Evolutionary conservation across 2,329 filamentous ascomycete genomes (phyloP), one percentile per base, ranked within the genome.

Genomic region (Tolypocladium album): DNA sequence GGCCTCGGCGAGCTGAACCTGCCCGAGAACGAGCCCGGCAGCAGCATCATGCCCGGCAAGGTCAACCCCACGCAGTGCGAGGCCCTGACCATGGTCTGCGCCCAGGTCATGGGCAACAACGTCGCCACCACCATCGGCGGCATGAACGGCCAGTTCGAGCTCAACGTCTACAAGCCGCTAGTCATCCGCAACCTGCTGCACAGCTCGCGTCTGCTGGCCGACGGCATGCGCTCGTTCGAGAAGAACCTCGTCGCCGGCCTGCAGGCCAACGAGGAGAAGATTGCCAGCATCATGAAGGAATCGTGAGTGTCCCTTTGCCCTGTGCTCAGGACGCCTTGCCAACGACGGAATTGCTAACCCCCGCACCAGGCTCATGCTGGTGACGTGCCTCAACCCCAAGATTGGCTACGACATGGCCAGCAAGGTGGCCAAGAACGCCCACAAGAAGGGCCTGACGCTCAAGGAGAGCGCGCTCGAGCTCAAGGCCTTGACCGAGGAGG

Each of bases 31-130:
- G 94, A 99, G 81, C 94, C 94, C 40, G 93, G 93, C 65, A 94
- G 89, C 71, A 95, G 90, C 68, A 97, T 99, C 81, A 99, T 99
- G 94, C 94, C 94, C 53, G 94, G 94, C 71, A 99, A 99, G 82
- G 94, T 99, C 74, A 99, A 99, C 82, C 94, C 94, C 39, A 99
- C 94, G 39, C 94, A 99, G 79, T 96, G 92, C 78, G 94, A 99
- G 82, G 90, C 92, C 63, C 80, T 99, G 75, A 97, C 94, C 68
- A 99, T 99, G 94, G 82, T 97, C 62, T 97, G 93, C 80, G 86
- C 90, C 24, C 94, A 99, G 78, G 93, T 99, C 63, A 96, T 97
- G 84, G 94, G 94, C 71, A 99, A 99, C 83, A 87, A 97, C 73
- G 88, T 92, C 59, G 91, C 94, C 43, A 87, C 90, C 62, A 97